Evolutionary conservation across 805 yeast species (phyloP).

Genomic region (Barnettozyma wickerhamii): DNA sequence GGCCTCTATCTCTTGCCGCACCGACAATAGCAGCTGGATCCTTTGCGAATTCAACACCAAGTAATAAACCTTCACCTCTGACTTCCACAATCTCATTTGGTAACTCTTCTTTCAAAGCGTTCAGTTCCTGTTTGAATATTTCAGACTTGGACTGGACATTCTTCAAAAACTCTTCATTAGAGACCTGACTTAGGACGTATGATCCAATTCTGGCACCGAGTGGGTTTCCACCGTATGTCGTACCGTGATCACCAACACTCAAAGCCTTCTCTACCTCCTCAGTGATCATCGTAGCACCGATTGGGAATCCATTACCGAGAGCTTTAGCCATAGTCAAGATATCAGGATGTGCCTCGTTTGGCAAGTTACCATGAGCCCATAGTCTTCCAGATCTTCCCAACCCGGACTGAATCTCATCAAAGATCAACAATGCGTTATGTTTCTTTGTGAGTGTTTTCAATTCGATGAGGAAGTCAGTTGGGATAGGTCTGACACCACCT

Average conservation of each 20-base stretch:
- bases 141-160: conserved; percentile 59
- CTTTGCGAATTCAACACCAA: conserved; percentile 74
- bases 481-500: conserved; percentile 82
- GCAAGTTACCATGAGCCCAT: conserved; percentile 86
- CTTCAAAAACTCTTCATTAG: conserved; percentile 53
- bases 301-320: conserved; percentile 93
- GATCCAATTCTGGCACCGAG: conserved; percentile 78
- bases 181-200: conserved; percentile 67
- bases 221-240: conserved; percentile 97
- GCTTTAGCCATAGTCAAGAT: conserved; percentile 94
- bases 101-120: conserved; percentile 45
- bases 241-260: conserved; percentile 94
- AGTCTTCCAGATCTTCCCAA: conserved; percentile 86
- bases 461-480: conserved; percentile 56
- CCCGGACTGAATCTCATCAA: conserved; percentile 97
- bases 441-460: conserved; percentile 64
- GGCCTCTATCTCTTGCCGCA: conserved; percentile 72
- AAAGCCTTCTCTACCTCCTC: conserved; percentile 70
- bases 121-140: conserved; percentile 47
- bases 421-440: conserved; percentile 72
- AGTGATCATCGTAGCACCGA: conserved; percentile 88
- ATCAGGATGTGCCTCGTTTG: conserved; percentile 87
- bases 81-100: conserved; percentile 61
- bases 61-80: conserved; percentile 84
- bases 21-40: conserved; percentile 61